Evolutionary conservation across 2,329 filamentous ascomycete species (phyloP).

Genomic region (Paraconiothyrium brasiliense): DNA sequence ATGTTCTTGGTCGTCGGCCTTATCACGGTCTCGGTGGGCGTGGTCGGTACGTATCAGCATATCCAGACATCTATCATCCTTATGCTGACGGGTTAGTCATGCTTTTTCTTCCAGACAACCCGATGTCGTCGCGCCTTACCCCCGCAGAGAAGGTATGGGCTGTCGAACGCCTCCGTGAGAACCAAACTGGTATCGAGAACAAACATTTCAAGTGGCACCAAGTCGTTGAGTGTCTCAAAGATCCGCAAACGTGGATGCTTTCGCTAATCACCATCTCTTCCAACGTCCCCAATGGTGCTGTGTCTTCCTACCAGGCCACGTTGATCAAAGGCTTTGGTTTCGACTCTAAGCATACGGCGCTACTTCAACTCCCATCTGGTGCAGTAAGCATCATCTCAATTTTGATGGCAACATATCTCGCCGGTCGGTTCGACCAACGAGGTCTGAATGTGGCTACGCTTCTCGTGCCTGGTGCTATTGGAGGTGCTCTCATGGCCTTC

Average conservation of each 20-base stretch:
- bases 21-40: slow-evolving; percentile 44
- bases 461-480: slow-evolving; percentile 31
- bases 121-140: slow-evolving; percentile 34
- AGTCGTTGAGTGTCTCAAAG: slow-evolving; percentile 55
- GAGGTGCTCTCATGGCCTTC: slow-evolving; percentile 35
- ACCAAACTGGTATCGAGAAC: slow-evolving; percentile 62
- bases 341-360: slow-evolving; percentile 39
- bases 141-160: slow-evolving; percentile 36
- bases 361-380: slow-evolving; percentile 42
- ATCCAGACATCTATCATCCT: not conserved
- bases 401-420: slow-evolving; percentile 34
- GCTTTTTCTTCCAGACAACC: slow-evolving; percentile 63
- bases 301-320: slow-evolving; percentile 43
- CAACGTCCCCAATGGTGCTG: slow-evolving; percentile 50
- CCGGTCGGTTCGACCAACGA: slow-evolving; percentile 35
- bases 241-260: slow-evolving; percentile 52
- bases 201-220: slow-evolving; percentile 58
- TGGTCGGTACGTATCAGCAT: slow-evolving; percentile 21
- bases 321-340: slow-evolving; percentile 50
- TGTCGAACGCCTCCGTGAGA: slow-evolving; percentile 54
- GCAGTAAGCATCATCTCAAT: slow-evolving; percentile 34
- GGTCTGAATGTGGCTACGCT: slow-evolving; percentile 29
- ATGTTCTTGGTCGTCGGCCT: slow-evolving; percentile 69
- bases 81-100: slow-evolving; percentile 48
- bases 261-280: slow-evolving; percentile 44